A percentile compares a stretch with the other conserved stretches of the same genome.
phyloP scores from a whole-genome alignment of 176 grass and related monocot genomes.

The Eleusine indica region DNA sequence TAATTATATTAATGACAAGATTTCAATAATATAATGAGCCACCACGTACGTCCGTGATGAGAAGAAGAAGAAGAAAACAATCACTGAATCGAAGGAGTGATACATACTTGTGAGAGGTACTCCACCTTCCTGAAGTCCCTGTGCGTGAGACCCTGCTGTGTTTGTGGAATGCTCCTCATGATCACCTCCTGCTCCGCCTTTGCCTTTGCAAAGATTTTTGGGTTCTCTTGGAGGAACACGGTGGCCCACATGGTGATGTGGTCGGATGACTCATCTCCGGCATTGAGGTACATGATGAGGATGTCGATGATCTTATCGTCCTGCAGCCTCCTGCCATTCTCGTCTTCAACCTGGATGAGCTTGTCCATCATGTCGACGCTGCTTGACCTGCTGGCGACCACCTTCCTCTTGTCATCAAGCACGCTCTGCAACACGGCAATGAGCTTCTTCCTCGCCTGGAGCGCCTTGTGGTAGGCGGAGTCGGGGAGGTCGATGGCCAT shows the following conservation, averaged over 20 bases:
- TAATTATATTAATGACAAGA: not conserved
- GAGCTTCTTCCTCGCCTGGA: slow-evolving; percentile 62
- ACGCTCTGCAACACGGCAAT: slow-evolving; percentile 66
- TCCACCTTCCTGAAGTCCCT: slow-evolving; percentile 93
- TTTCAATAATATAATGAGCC: not conserved
- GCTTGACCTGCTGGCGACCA: not conserved
- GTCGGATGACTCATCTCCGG: slow-evolving; percentile 88
- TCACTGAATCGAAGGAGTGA: too few species aligned
- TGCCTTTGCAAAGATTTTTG: slow-evolving; percentile 61
- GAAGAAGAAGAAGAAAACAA: too few species aligned
- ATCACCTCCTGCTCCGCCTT: slow-evolving; percentile 96
- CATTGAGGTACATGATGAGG: slow-evolving; percentile 93
- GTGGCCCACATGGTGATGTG: slow-evolving; percentile 99
- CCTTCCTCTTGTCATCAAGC: slow-evolving; percentile 54
- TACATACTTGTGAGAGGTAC: slow-evolving; percentile 77
- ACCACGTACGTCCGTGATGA: too few species aligned
- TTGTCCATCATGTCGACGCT: slow-evolving; percentile 87
- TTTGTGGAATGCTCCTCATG: slow-evolving; percentile 55
- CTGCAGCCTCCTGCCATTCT: slow-evolving; percentile 54
- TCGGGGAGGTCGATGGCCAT: slow-evolving; percentile 92
- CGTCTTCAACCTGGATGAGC: slow-evolving; percentile 65
- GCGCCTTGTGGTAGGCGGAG: slow-evolving; percentile 71
- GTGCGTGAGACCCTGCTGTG: slow-evolving; percentile 65
- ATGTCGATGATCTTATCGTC: slow-evolving; percentile 88
- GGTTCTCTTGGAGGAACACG: slow-evolving; percentile 84